phyloP scores from a whole-genome alignment of 306 rosid species.

The Dalbergia oliveri region DNA sequence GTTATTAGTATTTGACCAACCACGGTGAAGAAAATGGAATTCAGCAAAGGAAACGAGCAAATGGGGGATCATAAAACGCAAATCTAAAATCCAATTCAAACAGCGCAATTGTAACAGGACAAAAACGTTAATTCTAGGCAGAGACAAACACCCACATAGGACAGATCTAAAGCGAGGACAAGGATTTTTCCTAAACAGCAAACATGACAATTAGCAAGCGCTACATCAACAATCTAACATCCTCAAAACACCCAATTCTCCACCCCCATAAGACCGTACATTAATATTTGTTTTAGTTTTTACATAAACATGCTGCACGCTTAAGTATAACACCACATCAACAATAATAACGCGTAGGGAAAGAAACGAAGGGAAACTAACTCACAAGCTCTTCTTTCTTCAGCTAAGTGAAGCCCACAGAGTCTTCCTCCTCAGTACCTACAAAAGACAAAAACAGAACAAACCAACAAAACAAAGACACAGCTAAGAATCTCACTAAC shows the following conservation, averaged over 20 bases:
- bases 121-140: conserved; percentile 20
- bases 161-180: conserved; percentile 58
- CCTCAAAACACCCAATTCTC: not conserved
- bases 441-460: conserved; percentile 15
- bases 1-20: not conserved
- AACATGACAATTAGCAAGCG: conserved; percentile 34
- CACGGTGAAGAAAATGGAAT: not conserved
- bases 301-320: not conserved
- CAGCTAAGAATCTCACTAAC: conserved; percentile 8
- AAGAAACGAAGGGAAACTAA: conserved; percentile 16
- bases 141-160: conserved; percentile 15
- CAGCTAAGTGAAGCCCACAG: conserved; percentile 33
- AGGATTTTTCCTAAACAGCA: conserved; percentile 2
- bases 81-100: conserved; percentile 18
- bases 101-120: not conserved
- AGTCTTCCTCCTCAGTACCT: conserved; percentile 42
- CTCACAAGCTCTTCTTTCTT: conserved; percentile 47
- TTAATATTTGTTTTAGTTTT: not conserved
- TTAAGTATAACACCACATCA: not conserved
- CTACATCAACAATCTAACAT: not conserved
- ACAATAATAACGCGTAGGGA: not conserved
- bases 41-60: not conserved
- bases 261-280: not conserved
- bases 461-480: conserved; percentile 2
- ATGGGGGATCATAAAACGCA: conserved; percentile 12